Conservation (phyloP, 305 asterid species). For the Andrographis paniculata region DNA sequence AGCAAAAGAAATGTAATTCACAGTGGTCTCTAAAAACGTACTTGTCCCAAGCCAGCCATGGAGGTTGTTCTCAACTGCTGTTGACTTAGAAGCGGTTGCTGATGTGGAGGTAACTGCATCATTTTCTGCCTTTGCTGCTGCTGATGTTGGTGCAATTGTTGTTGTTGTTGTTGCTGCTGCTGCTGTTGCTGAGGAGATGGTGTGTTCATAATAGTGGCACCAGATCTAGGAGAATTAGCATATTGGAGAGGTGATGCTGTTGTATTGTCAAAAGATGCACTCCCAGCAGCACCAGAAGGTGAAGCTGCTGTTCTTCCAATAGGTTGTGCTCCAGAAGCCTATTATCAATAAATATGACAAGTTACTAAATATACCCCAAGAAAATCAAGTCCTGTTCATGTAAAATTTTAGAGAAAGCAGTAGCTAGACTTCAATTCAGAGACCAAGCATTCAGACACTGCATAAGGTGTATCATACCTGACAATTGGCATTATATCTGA, state of each 20-base stretch:
- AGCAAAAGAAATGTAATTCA: not conserved
- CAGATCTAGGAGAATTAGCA: constrained; percentile 89
- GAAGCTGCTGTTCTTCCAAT: constrained; percentile 57
- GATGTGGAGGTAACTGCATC: constrained; percentile 65
- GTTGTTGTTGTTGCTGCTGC: constrained; percentile 39
- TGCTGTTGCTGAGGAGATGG: constrained; percentile 96
- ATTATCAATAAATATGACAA: constrained; percentile 20
- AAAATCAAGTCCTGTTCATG: constrained; percentile 4
- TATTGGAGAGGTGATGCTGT: constrained; percentile 86
- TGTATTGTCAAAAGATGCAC: constrained; percentile 64
- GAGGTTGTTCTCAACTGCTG: constrained; percentile 78
- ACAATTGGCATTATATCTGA: constrained; percentile 10
- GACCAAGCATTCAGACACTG: constrained; percentile 4
- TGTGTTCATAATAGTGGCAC: constrained; percentile 80
- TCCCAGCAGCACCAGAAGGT: constrained; percentile 61
- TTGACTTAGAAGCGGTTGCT: constrained; percentile 74
- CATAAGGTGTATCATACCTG: constrained; percentile 6
- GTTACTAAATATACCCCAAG: constrained; percentile 5
- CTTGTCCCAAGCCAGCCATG: constrained; percentile 83
- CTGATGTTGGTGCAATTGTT: constrained; percentile 51
- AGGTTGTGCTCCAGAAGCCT: constrained; percentile 56
- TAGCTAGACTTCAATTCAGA: not conserved
- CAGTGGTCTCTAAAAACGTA: constrained; percentile 22
- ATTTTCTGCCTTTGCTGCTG: constrained; percentile 86
- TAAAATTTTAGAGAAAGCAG: constrained; percentile 5